Conservation (phyloP, 139 green algal genomes). For the Chlorella sorokiniana region DNA sequence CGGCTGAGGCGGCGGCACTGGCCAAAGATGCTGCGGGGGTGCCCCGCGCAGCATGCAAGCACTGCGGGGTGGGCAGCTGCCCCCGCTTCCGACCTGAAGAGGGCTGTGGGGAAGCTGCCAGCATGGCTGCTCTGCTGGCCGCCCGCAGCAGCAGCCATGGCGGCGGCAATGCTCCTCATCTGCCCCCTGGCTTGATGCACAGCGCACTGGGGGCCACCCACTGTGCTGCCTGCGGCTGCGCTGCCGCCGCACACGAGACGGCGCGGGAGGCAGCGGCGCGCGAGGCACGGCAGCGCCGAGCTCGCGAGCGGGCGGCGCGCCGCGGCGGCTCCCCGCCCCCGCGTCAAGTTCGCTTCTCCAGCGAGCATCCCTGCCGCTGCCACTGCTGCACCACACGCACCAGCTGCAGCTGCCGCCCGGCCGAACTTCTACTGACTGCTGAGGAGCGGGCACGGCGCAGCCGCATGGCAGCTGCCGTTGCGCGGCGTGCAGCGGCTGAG, state of each 20-base stretch:
- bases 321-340: too few species aligned
- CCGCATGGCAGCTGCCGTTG: not conserved
- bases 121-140: not conserved
- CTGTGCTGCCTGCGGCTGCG: constrained; percentile 15
- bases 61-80: not conserved
- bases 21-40: not conserved
- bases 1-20: not conserved
- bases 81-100: not conserved
- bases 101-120: not conserved
- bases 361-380: not conserved
- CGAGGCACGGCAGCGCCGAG: not conserved
- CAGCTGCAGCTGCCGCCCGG: not conserved
- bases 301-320: not conserved
- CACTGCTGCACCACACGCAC: not conserved
- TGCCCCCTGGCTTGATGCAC: not conserved
- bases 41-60: constrained; percentile 19
- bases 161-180: too few species aligned
- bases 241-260: constrained; percentile 13
- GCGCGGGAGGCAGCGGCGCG: not conserved
- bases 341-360: too few species aligned
- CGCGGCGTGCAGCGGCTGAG: constrained; percentile 10
- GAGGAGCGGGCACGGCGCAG: constrained; percentile 2
- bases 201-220: not conserved
- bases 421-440: not conserved
- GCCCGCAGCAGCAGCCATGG: too few species aligned